Percentiles rank a stretch among this genome's conserved stretches.
These are phyloP conservation scores for Pachyrhizus erosus DNA, from an alignment of 306 rosid species.

Conservation along the genomic window DNA sequence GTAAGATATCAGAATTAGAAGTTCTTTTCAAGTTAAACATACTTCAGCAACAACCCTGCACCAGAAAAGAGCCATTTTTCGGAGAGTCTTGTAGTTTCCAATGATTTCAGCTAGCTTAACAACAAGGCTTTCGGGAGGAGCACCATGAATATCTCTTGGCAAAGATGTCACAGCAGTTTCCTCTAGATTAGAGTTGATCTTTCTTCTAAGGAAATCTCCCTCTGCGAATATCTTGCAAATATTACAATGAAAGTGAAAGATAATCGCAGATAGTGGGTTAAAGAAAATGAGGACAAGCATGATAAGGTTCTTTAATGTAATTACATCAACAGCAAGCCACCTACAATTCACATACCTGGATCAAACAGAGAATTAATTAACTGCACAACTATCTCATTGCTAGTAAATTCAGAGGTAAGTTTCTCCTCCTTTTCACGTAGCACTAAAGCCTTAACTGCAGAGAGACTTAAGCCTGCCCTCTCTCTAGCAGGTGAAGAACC, in stretches of 20 bases:
- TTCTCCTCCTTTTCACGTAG: slow-evolving; percentile 87
- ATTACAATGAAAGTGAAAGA: slow-evolving; percentile 83
- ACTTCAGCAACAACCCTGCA: slow-evolving; percentile 81
- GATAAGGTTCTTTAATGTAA: slow-evolving; percentile 33
- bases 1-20: slow-evolving; percentile 38
- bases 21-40: slow-evolving; percentile 53
- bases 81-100: slow-evolving; percentile 77
- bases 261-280: slow-evolving; percentile 54
- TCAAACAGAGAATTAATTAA: slow-evolving; percentile 76
- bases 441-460: slow-evolving; percentile 82
- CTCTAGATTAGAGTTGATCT: slow-evolving; percentile 60
- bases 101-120: slow-evolving; percentile 90
- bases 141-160: slow-evolving; percentile 91
- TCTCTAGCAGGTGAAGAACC: slow-evolving; percentile 78
- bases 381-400: slow-evolving; percentile 66
- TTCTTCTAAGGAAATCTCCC: slow-evolving; percentile 80
- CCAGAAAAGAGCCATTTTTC: slow-evolving; percentile 92
- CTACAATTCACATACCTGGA: slow-evolving; percentile 72
- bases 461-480: slow-evolving; percentile 77
- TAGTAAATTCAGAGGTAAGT: slow-evolving; percentile 61
- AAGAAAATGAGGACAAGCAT: slow-evolving; percentile 12
- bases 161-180: slow-evolving; percentile 58
- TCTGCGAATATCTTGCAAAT: slow-evolving; percentile 95
- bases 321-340: slow-evolving; percentile 41
- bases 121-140: slow-evolving; percentile 90